Base-by-base conservation (phyloP, 768 basidiomycete species). In the Termitomyces titanicus region DNA sequence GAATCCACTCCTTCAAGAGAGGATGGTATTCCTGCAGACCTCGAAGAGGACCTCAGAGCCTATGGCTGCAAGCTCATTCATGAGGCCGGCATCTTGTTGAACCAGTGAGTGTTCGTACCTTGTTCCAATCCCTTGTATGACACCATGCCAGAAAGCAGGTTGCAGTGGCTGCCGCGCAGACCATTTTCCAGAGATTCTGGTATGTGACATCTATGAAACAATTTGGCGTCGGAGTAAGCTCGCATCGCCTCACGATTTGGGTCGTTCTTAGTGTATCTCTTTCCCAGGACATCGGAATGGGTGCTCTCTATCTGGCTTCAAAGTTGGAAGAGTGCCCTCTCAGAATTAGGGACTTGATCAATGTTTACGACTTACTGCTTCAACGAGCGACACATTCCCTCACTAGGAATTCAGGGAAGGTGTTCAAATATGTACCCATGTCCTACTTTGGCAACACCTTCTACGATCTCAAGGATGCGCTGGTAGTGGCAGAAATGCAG, bases 401-500 rank as follows among this genome's bases (percentile, higher is more conserved):
- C 49, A 60, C 71, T 18, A 66, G 65, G 33, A 69, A 65, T 55
- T 42, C 66, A 18, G 68, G 69, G 53, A 60, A 74, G 20, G 66
- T 72, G 12, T 84, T 90, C 73, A 79, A 79, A 63, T 93, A 94
- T 70, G 71, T 79, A 3, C 88, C 92, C 12, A 95, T 94, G 91
- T 86, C 89, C 17, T 95, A 94, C 72, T 94, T 92, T 68, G 85
- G 90, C 13, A 81, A 80, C 63, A 86, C 85, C 2, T 98, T 96
- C 65, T 98, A 98, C 74, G 92, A 95, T 58, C 79, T 93, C 69
- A 98, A 96, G 66, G 97, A 99, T 66, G 87, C 90, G 7, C 76
- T 98, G 47, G 93, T 98, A 20, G 88, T 95, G 13, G 86, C 89
- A 2, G 97, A 99, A 71, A 98, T 98, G 93, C 97, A 99, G 68